These are phyloP conservation scores for Lepidopterella palustris DNA, from an alignment of 495 filamentous ascomycete species.

Conservation along the genomic window DNA sequence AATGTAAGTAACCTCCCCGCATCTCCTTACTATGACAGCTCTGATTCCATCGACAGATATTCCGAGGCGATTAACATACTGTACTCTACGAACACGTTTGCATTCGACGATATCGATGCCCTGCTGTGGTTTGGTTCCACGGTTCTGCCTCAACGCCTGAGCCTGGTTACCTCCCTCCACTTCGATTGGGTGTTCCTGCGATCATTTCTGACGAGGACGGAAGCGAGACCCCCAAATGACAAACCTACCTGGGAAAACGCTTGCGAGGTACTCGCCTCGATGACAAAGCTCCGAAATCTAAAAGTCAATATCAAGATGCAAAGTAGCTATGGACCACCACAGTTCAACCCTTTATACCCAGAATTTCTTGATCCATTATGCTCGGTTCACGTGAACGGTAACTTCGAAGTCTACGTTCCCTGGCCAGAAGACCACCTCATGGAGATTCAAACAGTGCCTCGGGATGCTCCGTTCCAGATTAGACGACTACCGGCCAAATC, in stretches of 20 bases:
- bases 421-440: neutral
- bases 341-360: neutral
- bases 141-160: neutral
- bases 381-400: neutral
- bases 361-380: neutral
- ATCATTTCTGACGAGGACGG: neutral
- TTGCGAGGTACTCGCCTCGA: neutral
- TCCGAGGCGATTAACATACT: constrained; percentile 5
- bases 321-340: neutral
- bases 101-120: constrained; percentile 1
- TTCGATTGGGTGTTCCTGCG: neutral
- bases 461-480: neutral
- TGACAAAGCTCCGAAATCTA: neutral
- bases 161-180: constrained; percentile 2
- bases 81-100: constrained; percentile 1
- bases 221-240: neutral
- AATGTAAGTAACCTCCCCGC: neutral
- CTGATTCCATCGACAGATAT: neutral
- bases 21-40: neutral
- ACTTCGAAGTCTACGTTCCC: neutral
- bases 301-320: neutral
- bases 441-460: neutral
- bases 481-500: neutral
- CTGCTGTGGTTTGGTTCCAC: neutral
- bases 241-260: neutral